These are phyloP conservation scores for Heritiera fomes DNA, from an alignment of 345 rosid genomes.

Conservation along the genomic window DNA sequence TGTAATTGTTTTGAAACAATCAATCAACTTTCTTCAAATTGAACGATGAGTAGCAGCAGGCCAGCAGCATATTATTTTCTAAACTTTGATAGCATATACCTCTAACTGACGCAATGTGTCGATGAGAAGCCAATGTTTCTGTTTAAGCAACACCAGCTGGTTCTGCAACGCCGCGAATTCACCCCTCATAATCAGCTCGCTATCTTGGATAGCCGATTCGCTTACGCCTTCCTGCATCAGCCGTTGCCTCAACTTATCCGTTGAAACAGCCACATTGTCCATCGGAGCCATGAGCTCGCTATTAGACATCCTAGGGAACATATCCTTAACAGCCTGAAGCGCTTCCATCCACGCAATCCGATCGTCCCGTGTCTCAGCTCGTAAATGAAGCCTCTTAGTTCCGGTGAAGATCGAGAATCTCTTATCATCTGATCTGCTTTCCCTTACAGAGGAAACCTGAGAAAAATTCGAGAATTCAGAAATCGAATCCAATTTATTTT, in stretches of 20 bases:
- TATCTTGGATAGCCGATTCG: constrained; percentile 71
- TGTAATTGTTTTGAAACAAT: neutral
- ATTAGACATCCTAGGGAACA: constrained; percentile 91
- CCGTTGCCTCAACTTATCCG: constrained; percentile 72
- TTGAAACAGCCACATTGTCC: constrained; percentile 53
- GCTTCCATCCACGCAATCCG: constrained; percentile 85
- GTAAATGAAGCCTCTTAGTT: constrained; percentile 79
- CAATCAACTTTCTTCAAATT: neutral
- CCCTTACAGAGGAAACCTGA: constrained; percentile 69
- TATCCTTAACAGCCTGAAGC: constrained; percentile 81
- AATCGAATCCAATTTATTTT: neutral
- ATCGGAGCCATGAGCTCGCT: constrained; percentile 81
- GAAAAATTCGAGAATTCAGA: neutral
- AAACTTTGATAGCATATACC: constrained; percentile 42
- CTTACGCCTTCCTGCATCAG: constrained; percentile 67
- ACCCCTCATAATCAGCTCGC: constrained; percentile 80
- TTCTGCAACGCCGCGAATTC: constrained; percentile 68
- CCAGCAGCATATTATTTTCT: constrained; percentile 5
- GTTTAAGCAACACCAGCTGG: constrained; percentile 75
- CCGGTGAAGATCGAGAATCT: constrained; percentile 93
- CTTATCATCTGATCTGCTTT: constrained; percentile 89
- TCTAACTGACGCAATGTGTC: constrained; percentile 88
- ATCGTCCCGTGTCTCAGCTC: constrained; percentile 86
- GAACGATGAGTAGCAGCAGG: neutral
- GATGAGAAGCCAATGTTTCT: constrained; percentile 80